These are phyloP conservation scores for Termitomyces sp. DNA, from an alignment of 768 basidiomycete species.

Conservation along the genomic window DNA sequence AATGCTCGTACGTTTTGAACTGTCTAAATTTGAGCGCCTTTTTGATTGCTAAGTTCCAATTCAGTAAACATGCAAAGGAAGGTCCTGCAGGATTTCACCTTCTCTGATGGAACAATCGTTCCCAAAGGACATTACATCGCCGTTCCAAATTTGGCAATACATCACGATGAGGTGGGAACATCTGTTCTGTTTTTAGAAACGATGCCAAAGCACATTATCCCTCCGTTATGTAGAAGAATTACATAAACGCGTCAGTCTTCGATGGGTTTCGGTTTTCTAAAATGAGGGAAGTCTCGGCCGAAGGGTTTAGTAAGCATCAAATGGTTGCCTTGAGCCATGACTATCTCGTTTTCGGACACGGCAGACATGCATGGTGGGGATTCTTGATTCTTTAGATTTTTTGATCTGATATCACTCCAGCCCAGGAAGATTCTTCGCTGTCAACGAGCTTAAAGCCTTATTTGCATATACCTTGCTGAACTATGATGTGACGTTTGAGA, in stretches of 20 bases:
- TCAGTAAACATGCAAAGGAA: slow-evolving; percentile 16
- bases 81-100: slow-evolving; percentile 18
- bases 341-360: slow-evolving; percentile 14
- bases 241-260: slow-evolving; percentile 22
- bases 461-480: slow-evolving; percentile 29
- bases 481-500: slow-evolving; percentile 29
- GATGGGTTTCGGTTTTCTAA: slow-evolving; percentile 34
- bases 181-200: background rate
- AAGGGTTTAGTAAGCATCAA: slow-evolving; percentile 20
- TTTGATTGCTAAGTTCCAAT: background rate
- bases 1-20: slow-evolving; percentile 19
- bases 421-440: slow-evolving; percentile 39
- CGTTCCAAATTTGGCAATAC: slow-evolving; percentile 6
- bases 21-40: background rate
- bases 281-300: slow-evolving; percentile 18
- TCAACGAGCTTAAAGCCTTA: slow-evolving; percentile 32
- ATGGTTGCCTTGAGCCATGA: slow-evolving; percentile 21
- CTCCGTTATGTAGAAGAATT: slow-evolving; percentile 9
- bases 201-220: background rate
- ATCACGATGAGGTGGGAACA: slow-evolving; percentile 6
- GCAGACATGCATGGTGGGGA: slow-evolving; percentile 8
- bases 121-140: slow-evolving; percentile 20
- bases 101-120: slow-evolving; percentile 21
- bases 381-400: background rate
- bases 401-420: slow-evolving; percentile 5